These are phyloP conservation scores for Solanum virginianum DNA, from an alignment of 257 asterid genomes.

Conservation along the genomic window DNA sequence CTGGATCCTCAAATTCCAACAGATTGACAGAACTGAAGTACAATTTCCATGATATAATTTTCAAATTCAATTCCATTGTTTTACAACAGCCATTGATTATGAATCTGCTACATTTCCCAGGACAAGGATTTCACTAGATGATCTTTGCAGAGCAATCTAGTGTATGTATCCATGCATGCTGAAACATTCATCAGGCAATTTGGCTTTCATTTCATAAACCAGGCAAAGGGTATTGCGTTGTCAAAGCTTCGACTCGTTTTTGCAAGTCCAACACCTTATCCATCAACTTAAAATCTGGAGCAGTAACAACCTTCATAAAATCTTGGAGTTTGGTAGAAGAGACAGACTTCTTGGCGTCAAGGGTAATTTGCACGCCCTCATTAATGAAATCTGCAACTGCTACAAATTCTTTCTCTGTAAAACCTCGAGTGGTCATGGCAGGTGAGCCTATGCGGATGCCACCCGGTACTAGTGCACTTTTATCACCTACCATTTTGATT, in stretches of 20 bases:
- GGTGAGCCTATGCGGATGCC: slow-evolving; percentile 93
- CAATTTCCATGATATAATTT: background rate
- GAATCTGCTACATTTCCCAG: background rate
- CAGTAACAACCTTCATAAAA: slow-evolving; percentile 52
- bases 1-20: background rate
- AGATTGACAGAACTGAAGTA: background rate
- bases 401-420: slow-evolving; percentile 51
- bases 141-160: background rate
- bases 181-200: background rate
- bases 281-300: slow-evolving; percentile 53
- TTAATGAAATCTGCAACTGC: slow-evolving; percentile 70
- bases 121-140: background rate
- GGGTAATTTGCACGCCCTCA: slow-evolving; percentile 78
- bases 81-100: background rate
- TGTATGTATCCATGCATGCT: background rate
- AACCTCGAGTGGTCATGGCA: slow-evolving; percentile 93
- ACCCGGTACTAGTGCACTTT: slow-evolving; percentile 86
- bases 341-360: slow-evolving; percentile 56
- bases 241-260: slow-evolving; percentile 58
- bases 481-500: slow-evolving; percentile 46
- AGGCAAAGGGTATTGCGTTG: slow-evolving; percentile 71
- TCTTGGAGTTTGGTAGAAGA: slow-evolving; percentile 79
- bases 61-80: background rate
- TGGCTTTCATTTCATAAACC: slow-evolving; percentile 41
- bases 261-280: slow-evolving; percentile 43